Evolutionary conservation across 345 rosid species (phyloP).

Genomic region (Eucalyptus tenuipes): DNA sequence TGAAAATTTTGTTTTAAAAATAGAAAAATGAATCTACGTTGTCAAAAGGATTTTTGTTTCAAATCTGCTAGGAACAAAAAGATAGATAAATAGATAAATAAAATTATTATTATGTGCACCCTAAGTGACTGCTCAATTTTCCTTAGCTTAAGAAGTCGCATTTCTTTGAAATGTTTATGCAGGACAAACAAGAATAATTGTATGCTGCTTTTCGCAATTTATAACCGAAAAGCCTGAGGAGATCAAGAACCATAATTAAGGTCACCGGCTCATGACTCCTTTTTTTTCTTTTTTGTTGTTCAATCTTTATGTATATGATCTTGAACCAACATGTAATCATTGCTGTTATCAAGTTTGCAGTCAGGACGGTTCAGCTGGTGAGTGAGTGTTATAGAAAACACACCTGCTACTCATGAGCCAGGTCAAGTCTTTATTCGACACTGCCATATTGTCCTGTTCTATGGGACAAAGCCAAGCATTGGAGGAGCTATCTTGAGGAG

Average conservation of each 20-base stretch:
- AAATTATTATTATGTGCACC: fast-evolving
- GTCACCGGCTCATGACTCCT: background rate
- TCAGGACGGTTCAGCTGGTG: background rate
- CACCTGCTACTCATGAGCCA: background rate
- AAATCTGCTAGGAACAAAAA: no score
- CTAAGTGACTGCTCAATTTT: background rate
- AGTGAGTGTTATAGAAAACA: background rate
- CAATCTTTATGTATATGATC: background rate
- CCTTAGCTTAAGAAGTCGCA: background rate
- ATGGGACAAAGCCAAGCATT: constrained; percentile 9
- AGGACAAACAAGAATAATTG: background rate
- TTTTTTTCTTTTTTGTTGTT: background rate
- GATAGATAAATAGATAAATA: fast-evolving
- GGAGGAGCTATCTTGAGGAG: constrained; percentile 45
- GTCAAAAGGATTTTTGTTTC: no score
- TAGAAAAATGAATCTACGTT: no score
- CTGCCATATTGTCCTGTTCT: background rate
- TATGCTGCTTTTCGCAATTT: background rate
- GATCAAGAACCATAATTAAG: background rate
- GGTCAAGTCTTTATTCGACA: background rate
- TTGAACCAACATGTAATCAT: background rate
- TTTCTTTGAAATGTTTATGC: background rate
- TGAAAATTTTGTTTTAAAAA: no score
- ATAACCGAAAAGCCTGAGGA: background rate
- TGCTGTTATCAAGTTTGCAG: background rate